A percentile compares a stretch with the other conserved stretches of the same genome.
phyloP scores from a whole-genome alignment of 768 basidiomycete species.

The Tricholoma saponaceum region DNA sequence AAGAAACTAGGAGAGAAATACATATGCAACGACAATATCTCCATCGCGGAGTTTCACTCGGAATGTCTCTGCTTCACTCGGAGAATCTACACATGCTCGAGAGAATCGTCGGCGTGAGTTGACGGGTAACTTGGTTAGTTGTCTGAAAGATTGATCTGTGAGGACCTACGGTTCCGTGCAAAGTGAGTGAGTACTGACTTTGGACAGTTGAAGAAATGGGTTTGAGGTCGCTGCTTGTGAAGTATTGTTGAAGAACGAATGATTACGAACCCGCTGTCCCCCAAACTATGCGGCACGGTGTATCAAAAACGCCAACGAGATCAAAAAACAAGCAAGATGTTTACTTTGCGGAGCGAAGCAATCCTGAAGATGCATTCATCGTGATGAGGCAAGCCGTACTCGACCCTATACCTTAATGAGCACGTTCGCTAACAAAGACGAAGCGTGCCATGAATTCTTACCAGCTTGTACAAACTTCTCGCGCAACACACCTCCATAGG shows the following conservation, averaged over 20 bases:
- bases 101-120: slow-evolving; percentile 37
- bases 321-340: slow-evolving; percentile 17
- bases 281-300: slow-evolving; percentile 43
- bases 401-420: slow-evolving; percentile 51
- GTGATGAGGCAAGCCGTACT: slow-evolving; percentile 80
- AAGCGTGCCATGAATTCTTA: slow-evolving; percentile 31
- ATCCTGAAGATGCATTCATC: slow-evolving; percentile 69
- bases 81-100: slow-evolving; percentile 51
- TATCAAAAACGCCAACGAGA: not conserved
- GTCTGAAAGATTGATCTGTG: slow-evolving; percentile 30
- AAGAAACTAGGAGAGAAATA: slow-evolving; percentile 14
- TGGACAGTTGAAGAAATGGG: slow-evolving; percentile 56
- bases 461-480: slow-evolving; percentile 67
- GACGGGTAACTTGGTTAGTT: slow-evolving; percentile 51
- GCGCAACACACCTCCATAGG: slow-evolving; percentile 65
- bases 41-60: slow-evolving; percentile 44
- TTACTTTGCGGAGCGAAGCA: slow-evolving; percentile 76
- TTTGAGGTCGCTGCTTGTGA: slow-evolving; percentile 46
- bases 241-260: slow-evolving; percentile 65
- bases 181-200: slow-evolving; percentile 28
- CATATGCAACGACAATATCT: slow-evolving; percentile 50
- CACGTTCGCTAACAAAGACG: not conserved
- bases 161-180: slow-evolving; percentile 12
- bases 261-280: slow-evolving; percentile 76
- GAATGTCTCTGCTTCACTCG: slow-evolving; percentile 42